Conservation (phyloP, 1,139 yeast species). For the Pichia sp. region DNA sequence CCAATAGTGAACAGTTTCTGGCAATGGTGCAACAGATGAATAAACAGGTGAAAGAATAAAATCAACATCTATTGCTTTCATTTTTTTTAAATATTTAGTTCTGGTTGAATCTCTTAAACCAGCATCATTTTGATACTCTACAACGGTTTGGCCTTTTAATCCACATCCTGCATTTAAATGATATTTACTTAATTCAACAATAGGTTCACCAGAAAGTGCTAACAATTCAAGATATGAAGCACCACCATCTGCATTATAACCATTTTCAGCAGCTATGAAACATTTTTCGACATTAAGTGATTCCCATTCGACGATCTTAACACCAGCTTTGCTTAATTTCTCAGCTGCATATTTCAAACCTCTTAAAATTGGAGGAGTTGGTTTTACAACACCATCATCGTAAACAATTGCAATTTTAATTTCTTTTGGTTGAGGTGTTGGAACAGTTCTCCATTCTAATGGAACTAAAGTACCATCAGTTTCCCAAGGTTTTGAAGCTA, state of each 20-base stretch:
- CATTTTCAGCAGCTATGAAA: constrained; percentile 39
- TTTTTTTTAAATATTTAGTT: constrained; percentile 41
- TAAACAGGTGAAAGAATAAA: constrained; percentile 60
- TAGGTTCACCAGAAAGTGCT: constrained; percentile 55
- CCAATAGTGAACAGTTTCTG: constrained; percentile 62
- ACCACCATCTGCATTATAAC: constrained; percentile 55
- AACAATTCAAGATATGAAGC: constrained; percentile 40
- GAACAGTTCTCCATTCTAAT: constrained; percentile 55
- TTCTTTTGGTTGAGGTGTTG: constrained; percentile 36
- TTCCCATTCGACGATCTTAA: constrained; percentile 52
- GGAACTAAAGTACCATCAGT: constrained; percentile 50
- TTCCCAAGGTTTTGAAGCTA: constrained; percentile 61
- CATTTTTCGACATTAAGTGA: constrained; percentile 43
- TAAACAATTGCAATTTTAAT: constrained; percentile 42
- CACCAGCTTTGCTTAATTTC: constrained; percentile 47
- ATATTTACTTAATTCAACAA: constrained; percentile 47
- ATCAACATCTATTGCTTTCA: constrained; percentile 51
- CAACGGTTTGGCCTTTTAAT: constrained; percentile 34
- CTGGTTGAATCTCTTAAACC: constrained; percentile 44
- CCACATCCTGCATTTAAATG: constrained; percentile 52
- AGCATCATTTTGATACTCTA: constrained; percentile 40
- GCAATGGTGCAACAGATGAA: constrained; percentile 63
- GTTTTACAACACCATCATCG: constrained; percentile 42
- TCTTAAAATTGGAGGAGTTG: constrained; percentile 58
- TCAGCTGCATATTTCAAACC: constrained; percentile 43